Conservation (phyloP, 768 basidiomycete species). For the Auricularia heimuer region DNA sequence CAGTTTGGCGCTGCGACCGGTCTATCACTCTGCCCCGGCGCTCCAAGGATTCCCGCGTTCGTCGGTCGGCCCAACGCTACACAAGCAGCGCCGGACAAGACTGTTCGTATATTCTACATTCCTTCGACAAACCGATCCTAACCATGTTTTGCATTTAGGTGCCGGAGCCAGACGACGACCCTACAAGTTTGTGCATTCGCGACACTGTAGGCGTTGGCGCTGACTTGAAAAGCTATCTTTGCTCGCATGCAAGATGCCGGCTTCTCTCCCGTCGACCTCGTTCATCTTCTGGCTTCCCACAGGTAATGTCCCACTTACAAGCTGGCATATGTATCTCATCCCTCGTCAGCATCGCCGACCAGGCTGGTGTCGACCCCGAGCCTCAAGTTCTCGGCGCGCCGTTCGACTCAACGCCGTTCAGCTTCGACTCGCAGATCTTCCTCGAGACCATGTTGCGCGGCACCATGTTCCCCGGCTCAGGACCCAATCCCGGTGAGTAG, state of each 20-base stretch:
- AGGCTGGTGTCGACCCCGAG: background rate
- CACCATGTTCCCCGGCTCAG: constrained; percentile 24
- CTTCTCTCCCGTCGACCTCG: constrained; percentile 13
- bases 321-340: background rate
- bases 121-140: too few relatives aligned
- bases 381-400: constrained; percentile 23
- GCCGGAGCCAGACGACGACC: too few relatives aligned
- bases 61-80: too few relatives aligned
- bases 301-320: constrained; percentile 10
- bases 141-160: too few relatives aligned
- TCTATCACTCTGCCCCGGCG: constrained; percentile 8
- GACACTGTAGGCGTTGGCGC: constrained; percentile 7
- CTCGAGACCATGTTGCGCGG: constrained; percentile 20
- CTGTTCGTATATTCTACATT: too few relatives aligned
- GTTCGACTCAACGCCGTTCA: constrained; percentile 35
- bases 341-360: background rate
- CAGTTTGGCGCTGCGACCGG: constrained; percentile 38
- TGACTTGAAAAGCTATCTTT: constrained; percentile 5
- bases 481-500: constrained; percentile 27
- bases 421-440: constrained; percentile 39
- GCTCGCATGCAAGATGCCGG: constrained; percentile 14
- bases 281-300: constrained; percentile 16
- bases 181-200: constrained; percentile 8
- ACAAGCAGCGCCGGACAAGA: too few relatives aligned
- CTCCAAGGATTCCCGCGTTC: too few relatives aligned